phyloP scores from a whole-genome alignment of 345 rosid genomes.

The Triadica sebifera region DNA sequence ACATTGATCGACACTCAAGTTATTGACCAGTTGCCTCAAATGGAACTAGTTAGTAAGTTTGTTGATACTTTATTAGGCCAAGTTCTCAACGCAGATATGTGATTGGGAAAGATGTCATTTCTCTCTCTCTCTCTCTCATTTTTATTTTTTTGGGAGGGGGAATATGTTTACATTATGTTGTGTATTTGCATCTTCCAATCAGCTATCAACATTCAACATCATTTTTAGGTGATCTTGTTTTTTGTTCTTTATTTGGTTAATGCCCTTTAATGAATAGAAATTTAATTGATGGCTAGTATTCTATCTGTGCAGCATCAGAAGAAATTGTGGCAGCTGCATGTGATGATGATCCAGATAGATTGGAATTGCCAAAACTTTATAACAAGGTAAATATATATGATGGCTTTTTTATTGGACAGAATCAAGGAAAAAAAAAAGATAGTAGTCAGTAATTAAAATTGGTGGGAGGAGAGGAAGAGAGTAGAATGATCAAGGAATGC shows the following conservation, averaged over 20 bases:
- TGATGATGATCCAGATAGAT: constrained; percentile 56
- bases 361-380: constrained; percentile 47
- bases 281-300: constrained; percentile 8
- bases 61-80: neutral
- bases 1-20: constrained; percentile 36
- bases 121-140: too few relatives aligned
- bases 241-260: neutral
- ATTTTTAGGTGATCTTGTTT: constrained; percentile 4
- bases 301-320: constrained; percentile 50
- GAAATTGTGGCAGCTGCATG: constrained; percentile 55
- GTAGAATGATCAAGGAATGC: neutral
- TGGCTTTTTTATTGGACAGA: neutral
- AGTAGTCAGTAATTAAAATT: neutral
- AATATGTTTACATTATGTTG: neutral
- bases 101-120: too few relatives aligned
- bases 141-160: too few relatives aligned
- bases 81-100: neutral
- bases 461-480: neutral
- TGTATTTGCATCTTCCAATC: neutral
- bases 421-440: neutral
- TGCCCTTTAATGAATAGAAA: neutral
- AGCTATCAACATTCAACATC: neutral
- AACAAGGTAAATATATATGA: constrained; percentile 48
- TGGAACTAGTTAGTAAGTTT: constrained; percentile 59
- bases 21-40: constrained; percentile 49